Conservation (phyloP, 2,329 filamentous ascomycete genomes). For the Fusarium liriodendri region DNA sequence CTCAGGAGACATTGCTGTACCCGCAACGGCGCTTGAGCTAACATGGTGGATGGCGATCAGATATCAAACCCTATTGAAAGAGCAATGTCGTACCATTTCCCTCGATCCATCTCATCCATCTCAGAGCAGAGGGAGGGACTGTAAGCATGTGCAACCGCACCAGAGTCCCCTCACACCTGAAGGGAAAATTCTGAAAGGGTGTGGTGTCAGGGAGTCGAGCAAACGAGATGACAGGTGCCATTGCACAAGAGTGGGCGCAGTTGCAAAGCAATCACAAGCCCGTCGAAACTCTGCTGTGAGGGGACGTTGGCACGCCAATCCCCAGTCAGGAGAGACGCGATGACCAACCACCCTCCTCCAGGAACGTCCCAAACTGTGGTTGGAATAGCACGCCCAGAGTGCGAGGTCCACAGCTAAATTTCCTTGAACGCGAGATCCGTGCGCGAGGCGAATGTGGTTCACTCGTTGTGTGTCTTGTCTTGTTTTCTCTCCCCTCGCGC, state of each 20-base stretch:
- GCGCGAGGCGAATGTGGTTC: constrained; percentile 16
- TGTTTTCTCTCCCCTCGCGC: constrained; percentile 6
- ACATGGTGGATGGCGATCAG: constrained; percentile 23
- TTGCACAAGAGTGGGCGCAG: constrained; percentile 20
- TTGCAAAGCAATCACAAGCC: constrained; percentile 15
- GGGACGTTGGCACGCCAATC: constrained; percentile 31
- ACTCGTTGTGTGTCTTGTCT: constrained; percentile 4
- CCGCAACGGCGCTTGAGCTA: constrained; percentile 22
- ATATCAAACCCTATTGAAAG: constrained; percentile 11
- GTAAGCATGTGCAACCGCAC: constrained; percentile 17
- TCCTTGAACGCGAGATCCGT: constrained; percentile 26
- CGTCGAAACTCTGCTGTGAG: constrained; percentile 32
- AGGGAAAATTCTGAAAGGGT: constrained; percentile 22
- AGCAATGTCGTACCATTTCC: background rate
- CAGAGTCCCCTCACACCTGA: constrained; percentile 2
- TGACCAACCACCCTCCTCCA: constrained; percentile 29
- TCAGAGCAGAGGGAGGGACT: background rate
- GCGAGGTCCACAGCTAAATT: constrained; percentile 16
- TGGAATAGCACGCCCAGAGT: constrained; percentile 17
- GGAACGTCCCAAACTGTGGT: constrained; percentile 27
- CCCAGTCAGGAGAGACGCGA: constrained; percentile 10
- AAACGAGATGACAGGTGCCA: constrained; percentile 29
- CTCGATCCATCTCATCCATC: background rate
- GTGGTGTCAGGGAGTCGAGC: constrained; percentile 35
- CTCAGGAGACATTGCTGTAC: constrained; percentile 49